Evolutionary conservation across 352 stramenopile genomes (phyloP), one percentile per base, ranked within the genome.

Genomic region (Phytopythium oedochilum): DNA sequence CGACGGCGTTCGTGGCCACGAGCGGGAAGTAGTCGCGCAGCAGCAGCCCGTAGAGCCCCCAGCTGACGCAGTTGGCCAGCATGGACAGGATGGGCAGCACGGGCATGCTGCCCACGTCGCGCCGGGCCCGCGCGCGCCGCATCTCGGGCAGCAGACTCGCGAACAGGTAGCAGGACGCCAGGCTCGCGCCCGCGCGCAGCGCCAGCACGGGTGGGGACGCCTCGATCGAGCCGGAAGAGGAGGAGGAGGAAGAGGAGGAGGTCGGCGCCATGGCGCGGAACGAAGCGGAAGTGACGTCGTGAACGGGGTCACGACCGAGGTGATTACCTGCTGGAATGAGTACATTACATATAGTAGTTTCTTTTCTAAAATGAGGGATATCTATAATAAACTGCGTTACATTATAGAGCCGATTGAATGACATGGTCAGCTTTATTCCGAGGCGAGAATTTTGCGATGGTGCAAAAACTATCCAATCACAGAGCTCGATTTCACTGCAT

Each of bases 31-130:
- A 75, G 59, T 83, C 73, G 36, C 47, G 15, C 20, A 72, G 66
- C 20, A 87, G 60, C 9, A 85, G 34, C 0, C 76, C 76, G 49
- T 87, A 87, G 39, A 82, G 53, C 12, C 59, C 68, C 76, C 76
- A 88, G 55, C 71, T 58, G 32, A 78, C 60, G 51, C 77, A 81
- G 58, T 88, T 88, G n/a, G 53, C 73, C 28, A 84, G 49, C 76
- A 86, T 84, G n/a, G 73, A 74, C 35, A 86, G 58, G 48, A 86
- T 67, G 29, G 71, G 76, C 25, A 86, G 59, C 12, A 62, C 53
- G 20, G 64, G 61, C 61, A 77, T 68, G 35, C 38, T 68, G n/a
- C 53, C 40, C 4, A 63, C 70, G 59, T 57, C 70, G 39, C 71
- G 69, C 14, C 63, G 45, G 39, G 55, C 57, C 10, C 72, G 63